Base-by-base conservation (phyloP, 1,284 basidiomycete genomes). In the Sanghuangporus weigelae region DNA sequence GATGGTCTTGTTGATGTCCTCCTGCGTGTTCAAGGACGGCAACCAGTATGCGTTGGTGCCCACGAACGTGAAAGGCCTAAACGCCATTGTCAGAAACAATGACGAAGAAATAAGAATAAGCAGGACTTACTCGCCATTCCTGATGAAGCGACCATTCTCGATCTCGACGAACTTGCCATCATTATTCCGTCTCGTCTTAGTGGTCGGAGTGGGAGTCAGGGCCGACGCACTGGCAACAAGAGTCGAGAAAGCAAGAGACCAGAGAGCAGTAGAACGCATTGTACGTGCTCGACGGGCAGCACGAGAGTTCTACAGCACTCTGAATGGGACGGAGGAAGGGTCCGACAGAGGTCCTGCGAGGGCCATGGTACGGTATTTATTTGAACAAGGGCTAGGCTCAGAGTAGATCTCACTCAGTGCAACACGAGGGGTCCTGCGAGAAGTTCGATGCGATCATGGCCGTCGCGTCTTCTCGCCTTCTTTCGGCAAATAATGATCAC, bases 1-100 rank as follows among this genome's bases (percentile, higher is more conserved):
- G 26, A 74, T 57, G 1, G 70, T 71, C 12, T 65, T 66, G 50
- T 59, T 57, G 54, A 74, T 73, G 55, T 74, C 72, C 4, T 63
- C 68, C 16, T 70, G 70, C 14, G 67, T 68, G 56, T 72, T 70
- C 19, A 69, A 66, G 60, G 57, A 67, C 8, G 59, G 67, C 60
- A 66, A 63, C 67, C 68, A 73, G 73, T 89, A 89, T 1, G 82
- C 84, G 66, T 85, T 86, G 1, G 87, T 86, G 14, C 86, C 88
- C 46, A 86, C 73, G 67, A 84, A 86, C 35, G 73, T 74, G 69
- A 89, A 81, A 5, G 74, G 67, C 60, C 84, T 86, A 69, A 31
- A 31, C 23, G 57, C 31, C 21, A 16, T n/a, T 14, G 35, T 48
- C 16, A 62, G 46, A 63, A 56, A 57, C 14, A 64, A 49, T 26